These are phyloP conservation scores for Aspergillus haitiensis DNA, from an alignment of 495 filamentous ascomycete species.

Conservation along the genomic window DNA sequence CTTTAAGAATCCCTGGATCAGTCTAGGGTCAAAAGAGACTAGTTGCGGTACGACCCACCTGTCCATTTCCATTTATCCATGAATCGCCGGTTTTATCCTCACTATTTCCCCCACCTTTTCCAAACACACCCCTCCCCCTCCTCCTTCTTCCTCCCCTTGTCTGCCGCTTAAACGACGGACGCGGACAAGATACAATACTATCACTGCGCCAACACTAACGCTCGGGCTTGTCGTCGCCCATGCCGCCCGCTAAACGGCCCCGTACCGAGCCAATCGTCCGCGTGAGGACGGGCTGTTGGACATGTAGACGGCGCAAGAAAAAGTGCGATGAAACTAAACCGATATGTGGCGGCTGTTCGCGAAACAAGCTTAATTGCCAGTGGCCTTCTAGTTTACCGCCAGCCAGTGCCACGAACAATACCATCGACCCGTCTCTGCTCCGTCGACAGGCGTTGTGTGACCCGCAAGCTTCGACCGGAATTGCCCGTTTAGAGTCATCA, in stretches of 20 bases:
- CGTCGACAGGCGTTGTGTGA: neutral
- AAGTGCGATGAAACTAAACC: conserved; percentile 88
- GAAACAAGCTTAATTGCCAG: conserved; percentile 34
- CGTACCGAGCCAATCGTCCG: conserved; percentile 36
- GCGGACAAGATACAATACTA: too few relatives aligned
- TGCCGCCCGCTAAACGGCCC: conserved; percentile 35
- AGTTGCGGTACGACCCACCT: too few relatives aligned
- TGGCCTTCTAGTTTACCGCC: conserved; percentile 32
- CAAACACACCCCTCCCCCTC: too few relatives aligned
- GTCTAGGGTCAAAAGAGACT: too few relatives aligned
- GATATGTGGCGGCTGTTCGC: conserved; percentile 58
- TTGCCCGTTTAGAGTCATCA: neutral
- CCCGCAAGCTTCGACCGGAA: neutral
- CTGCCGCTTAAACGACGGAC: too few relatives aligned
- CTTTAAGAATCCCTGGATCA: too few relatives aligned
- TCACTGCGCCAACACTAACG: too few relatives aligned
- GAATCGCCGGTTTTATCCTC: too few relatives aligned
- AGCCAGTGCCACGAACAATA: conserved; percentile 12
- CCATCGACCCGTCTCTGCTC: neutral
- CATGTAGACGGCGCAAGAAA: conserved; percentile 87
- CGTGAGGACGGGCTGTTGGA: conserved; percentile 72
- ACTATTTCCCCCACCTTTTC: too few relatives aligned
- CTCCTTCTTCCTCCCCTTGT: too few relatives aligned
- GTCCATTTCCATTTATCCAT: too few relatives aligned
- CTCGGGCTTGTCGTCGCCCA: conserved; percentile 49